Evolutionary conservation across 2,329 filamentous ascomycete species (phyloP), one percentile per base, ranked within the genome.

Genomic region (Plenodomus biglobosus): DNA sequence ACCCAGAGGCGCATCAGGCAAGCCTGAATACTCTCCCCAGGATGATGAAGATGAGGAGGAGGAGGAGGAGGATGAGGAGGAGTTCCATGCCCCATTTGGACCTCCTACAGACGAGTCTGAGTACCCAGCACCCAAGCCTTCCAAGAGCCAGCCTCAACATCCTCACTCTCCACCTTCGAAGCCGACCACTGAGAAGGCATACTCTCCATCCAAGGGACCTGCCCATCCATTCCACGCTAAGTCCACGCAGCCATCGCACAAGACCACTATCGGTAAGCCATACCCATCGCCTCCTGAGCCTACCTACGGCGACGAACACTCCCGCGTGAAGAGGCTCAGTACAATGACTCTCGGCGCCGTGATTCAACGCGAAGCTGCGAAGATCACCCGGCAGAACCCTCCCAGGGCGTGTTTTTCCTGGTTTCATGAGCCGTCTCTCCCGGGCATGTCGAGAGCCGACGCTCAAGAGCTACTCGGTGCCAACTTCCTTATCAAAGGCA

Each of bases 351-450:
- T 37, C 7, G 18, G 35, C 3, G 35, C 8, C 15, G 16, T 15
- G 21, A 20, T 1, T 15, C 18, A 17, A 42, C 18, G 19, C 13
- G 13, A 6, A 13, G 22, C 15, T 19, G 19, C 3, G 17, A 44
- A 2, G 17, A 19, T 3, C 1, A 15, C 11, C 10, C 22, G 22
- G 22, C 17, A 17, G 21, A 5, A 22, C 20, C 24, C 13, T 6
- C 36, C 37, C 2, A 42, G 19, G 22, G 36, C 42, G n/a, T 47
- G 48, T 8, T 16, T 50, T 5, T 43, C n/a, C 17, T 27, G 36
- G 1, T 3, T 47, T 17, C 46, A 44, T 36, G 35, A 40, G 7
- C 44, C 36, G 3, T 8, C 10, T 6, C 11, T 50, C 5, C 27
- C 20, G 3, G 36, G 39, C 7, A 15, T 42, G 8, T 3, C 27